Percentiles rank a stretch among this genome's conserved stretches.
Conservation (phyloP, 768 basidiomycete species). For the Tricholoma furcatifolium region DNA sequence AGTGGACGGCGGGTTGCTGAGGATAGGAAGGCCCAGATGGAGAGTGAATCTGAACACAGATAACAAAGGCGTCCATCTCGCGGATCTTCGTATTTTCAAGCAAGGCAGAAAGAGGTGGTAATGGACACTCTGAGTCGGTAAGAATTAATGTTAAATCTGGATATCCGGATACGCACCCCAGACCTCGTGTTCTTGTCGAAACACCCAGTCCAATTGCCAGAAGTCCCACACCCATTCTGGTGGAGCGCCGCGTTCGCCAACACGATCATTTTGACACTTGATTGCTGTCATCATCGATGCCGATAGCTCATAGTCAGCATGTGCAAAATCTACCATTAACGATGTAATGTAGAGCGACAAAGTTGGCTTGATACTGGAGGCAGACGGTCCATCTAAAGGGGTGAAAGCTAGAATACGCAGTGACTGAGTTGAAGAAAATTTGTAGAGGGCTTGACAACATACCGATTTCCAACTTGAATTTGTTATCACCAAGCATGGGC, state of each 20-base stretch:
- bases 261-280: constrained; percentile 59
- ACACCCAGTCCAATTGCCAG: constrained; percentile 71
- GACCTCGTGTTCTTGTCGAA: constrained; percentile 68
- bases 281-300: constrained; percentile 75
- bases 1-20: constrained; percentile 62
- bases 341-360: constrained; percentile 69
- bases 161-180: constrained; percentile 51
- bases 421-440: background rate
- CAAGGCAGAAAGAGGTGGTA: constrained; percentile 61
- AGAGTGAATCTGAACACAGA: constrained; percentile 74
- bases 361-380: constrained; percentile 30
- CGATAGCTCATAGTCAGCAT: constrained; percentile 56
- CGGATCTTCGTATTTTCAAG: constrained; percentile 57
- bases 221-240: constrained; percentile 74
- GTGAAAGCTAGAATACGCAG: constrained; percentile 16
- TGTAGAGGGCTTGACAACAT: constrained; percentile 12
- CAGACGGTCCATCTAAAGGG: constrained; percentile 22
- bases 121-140: constrained; percentile 47
- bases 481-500: constrained; percentile 65
- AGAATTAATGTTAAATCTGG: background rate
- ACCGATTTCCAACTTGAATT: constrained; percentile 74
- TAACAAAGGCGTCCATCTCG: constrained; percentile 66
- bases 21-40: constrained; percentile 58
- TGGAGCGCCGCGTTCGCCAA: constrained; percentile 61
- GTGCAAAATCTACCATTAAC: constrained; percentile 58